phyloP scores from a whole-genome alignment of 306 rosid species.

The Cucurbita argyrosperma region DNA sequence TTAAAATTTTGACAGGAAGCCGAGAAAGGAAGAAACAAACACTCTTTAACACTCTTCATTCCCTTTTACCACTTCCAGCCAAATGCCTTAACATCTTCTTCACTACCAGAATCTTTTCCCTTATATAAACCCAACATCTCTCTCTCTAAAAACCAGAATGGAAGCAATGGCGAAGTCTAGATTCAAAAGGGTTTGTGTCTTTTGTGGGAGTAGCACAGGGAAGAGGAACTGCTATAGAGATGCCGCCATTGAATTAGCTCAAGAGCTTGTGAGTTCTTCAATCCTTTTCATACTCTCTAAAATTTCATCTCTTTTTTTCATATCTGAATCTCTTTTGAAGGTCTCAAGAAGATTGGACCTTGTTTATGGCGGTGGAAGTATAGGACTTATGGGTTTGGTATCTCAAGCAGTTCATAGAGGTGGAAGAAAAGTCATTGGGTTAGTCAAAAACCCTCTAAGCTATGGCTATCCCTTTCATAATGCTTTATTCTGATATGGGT shows the following conservation, averaged over 20 bases:
- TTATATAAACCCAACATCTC: not conserved
- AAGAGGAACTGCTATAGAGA: conserved; percentile 14
- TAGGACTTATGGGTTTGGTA: conserved; percentile 50
- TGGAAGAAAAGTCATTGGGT: conserved; percentile 54
- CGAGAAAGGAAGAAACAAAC: no score
- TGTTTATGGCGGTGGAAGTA: conserved; percentile 57
- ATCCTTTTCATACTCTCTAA: not conserved
- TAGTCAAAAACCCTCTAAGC: not conserved
- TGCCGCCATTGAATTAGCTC: conserved; percentile 18
- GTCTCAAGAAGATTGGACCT: conserved; percentile 36
- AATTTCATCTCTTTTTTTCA: not conserved
- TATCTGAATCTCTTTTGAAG: conserved; percentile 11
- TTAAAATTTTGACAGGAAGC: no score
- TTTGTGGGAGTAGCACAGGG: conserved; percentile 22
- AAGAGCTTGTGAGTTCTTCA: conserved; percentile 5
- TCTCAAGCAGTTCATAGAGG: conserved; percentile 47
- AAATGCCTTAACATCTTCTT: not conserved
- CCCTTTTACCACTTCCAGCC: not conserved
- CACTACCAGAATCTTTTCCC: not conserved
- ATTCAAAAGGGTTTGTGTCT: conserved; percentile 16
- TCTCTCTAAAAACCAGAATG: not conserved
- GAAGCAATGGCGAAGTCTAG: conserved; percentile 9
- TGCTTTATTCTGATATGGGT: not conserved
- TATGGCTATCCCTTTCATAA: not conserved
- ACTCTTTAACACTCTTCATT: not conserved